Conservation (phyloP, 441 rosid genomes). For the Euphorbia schlechtendalii region DNA sequence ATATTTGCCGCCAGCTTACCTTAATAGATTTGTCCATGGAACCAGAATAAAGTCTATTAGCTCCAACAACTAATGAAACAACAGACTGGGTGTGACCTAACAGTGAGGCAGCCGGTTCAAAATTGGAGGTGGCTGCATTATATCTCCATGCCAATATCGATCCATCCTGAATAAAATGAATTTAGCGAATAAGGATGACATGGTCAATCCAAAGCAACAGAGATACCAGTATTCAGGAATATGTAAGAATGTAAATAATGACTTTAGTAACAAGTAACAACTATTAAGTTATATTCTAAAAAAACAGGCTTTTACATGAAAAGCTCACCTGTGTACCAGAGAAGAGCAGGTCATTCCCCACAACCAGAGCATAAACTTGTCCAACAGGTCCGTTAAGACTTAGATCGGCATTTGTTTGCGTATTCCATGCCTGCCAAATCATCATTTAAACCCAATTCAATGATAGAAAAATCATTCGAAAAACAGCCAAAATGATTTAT, state of each 20-base stretch:
- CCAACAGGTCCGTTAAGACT: conserved; percentile 98
- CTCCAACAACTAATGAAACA: conserved; percentile 86
- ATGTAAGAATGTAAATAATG: no score
- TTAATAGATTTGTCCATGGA: conserved; percentile 86
- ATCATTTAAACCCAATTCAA: conserved; percentile 13
- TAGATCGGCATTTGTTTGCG: conserved; percentile 56
- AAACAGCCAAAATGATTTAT: background rate
- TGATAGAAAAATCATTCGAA: background rate
- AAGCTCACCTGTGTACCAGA: conserved; percentile 86
- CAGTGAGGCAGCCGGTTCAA: conserved; percentile 85
- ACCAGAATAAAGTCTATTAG: conserved; percentile 88
- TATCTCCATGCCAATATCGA: conserved; percentile 86
- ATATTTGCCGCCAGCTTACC: conserved; percentile 32
- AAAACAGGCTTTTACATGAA: background rate
- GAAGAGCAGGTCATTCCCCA: conserved; percentile 73
- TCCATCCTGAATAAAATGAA: conserved; percentile 60
- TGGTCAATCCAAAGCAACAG: no score
- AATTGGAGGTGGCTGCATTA: conserved; percentile 51
- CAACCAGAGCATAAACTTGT: conserved; percentile 86
- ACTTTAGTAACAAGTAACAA: no score
- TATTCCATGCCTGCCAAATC: conserved; percentile 76
- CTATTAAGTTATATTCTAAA: background rate
- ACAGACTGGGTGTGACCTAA: conserved; percentile 66
- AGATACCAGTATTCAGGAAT: no score
- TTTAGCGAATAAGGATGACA: background rate